Base-by-base conservation (phyloP, 1,284 basidiomycete species). In the Cutaneotrichosporon sp. region DNA sequence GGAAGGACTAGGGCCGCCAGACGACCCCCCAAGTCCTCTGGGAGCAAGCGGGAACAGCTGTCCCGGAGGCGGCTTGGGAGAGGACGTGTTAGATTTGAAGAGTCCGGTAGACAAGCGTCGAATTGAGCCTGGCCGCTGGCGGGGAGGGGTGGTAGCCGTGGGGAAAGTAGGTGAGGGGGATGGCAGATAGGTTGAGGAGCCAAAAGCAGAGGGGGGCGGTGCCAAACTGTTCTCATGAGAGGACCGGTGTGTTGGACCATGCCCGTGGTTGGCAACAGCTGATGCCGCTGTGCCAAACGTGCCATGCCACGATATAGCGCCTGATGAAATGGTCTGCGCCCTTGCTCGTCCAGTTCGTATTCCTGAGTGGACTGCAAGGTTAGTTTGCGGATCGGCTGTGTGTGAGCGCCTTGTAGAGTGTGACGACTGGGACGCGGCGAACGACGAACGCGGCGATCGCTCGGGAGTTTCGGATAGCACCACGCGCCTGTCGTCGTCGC, bases 1-100 rank as follows among this genome's bases (percentile, higher is more conserved):
- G 9, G 17, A 19, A 5, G 42, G 27, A 9, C 42, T 44, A 26
- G 29, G 17, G 12, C 19, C 19, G 19, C 42, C 42, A 12, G 42
- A 44, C 4, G 46, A 39, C 10, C 46, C 37, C 4, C 16, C 29
- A 3, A 29, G 42, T 17, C 37, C 35, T 4, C 48, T 52, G 10
- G 67, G 60, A 6, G 70, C 68, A 2, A 69, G 54, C 9, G 70
- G 70, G 51, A 71, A 68, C 4, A 69, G 59, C 11, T 56, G 49
- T 14, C 57, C 49, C n/a, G 26, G n/a, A 4, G 37, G 42, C 4
- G 56, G 56, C 42, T 61, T 57, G 4, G 71, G 66, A 5, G 68
- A 68, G 7, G 62, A 60, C 4, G 64, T 55, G 6, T 55, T 54
- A 2, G 64, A 49, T 0, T 64, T 58, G 27, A 73, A 61, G 5